phyloP scores from a whole-genome alignment of 1,284 basidiomycete genomes.

The Rhodotorula sp. region DNA sequence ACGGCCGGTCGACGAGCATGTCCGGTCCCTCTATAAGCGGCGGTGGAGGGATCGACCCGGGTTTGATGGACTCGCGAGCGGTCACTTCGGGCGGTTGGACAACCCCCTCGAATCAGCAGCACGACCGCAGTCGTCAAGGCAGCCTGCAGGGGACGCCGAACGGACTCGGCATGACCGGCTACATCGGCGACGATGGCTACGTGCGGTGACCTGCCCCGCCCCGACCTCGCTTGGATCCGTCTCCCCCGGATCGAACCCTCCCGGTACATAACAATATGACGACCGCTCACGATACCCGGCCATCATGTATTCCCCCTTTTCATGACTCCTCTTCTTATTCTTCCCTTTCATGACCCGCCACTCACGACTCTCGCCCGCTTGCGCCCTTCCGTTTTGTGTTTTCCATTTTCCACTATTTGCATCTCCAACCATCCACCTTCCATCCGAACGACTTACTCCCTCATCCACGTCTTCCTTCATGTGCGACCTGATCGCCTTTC shows the following conservation, averaged over 20 bases:
- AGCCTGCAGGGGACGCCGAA: conserved; percentile 15
- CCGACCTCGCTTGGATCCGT: not conserved
- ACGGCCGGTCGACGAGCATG: conserved; percentile 5
- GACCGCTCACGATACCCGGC: too few species aligned
- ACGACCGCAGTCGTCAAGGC: not conserved
- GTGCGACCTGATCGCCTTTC: not conserved
- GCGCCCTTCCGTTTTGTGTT: not conserved
- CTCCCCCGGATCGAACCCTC: too few species aligned
- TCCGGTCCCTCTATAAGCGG: not conserved
- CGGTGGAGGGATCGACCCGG: not conserved
- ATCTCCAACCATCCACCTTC: not conserved
- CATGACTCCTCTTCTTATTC: too few species aligned
- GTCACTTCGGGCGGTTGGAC: conserved; percentile 4
- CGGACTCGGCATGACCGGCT: not conserved
- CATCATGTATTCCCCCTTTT: too few species aligned
- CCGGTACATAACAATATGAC: too few species aligned
- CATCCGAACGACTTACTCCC: not conserved
- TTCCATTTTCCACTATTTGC: not conserved
- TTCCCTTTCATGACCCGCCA: too few species aligned
- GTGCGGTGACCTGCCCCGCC: not conserved
- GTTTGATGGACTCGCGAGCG: conserved; percentile 2
- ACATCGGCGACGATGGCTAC: conserved; percentile 2
- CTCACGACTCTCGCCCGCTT: not conserved
- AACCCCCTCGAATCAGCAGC: conserved; percentile 11
- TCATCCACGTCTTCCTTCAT: not conserved